Base-by-base conservation (phyloP, 805 yeast species). In the Saccharomyces mikatae region DNA sequence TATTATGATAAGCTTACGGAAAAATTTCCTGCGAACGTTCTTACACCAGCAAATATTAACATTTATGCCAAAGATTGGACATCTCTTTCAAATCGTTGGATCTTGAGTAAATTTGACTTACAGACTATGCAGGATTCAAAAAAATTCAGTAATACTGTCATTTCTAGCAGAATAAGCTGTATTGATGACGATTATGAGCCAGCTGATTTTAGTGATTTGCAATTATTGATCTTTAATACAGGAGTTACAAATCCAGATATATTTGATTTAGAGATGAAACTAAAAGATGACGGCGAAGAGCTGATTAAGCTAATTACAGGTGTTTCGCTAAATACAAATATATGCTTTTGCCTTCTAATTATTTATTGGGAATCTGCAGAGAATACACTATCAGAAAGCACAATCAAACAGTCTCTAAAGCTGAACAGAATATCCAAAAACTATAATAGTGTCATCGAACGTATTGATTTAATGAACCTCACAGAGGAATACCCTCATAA, bases 301-400 rank as follows among this genome's bases (percentile, higher is more conserved):
- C 56, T 74, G 44, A 65, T 62, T n/a, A 73, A 71, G 46, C 52
- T 74, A 17, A 57, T 71, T 1, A 67, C 71, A 27, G 74, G 72
- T 3, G 61, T 71, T 8, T 63, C 73, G 4, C 52, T 71, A 30
- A 67, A 71, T 50, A 65, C 73, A 4, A 71, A 70, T 49, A 66
- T 60, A 41, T 65, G 66, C 49, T 70, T 74, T 52, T 66, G 67
- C 30, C 54, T 74, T 11, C 22, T 74, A 26, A 57, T 75, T 2
- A 55, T 74, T 2, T 73, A 69, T 53, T 74, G 79, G 79, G 76
- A 73, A 44, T 65, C 75, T n/a, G 63, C 70, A 1, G 70, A 69
- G 27, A 65, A 66, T 2, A 61, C 61, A 3, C 52, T 63, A 5
- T 27, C 52, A 10, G 58, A 58, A 13, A 29, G 48, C 8, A 56